phyloP scores from a whole-genome alignment of 2,329 filamentous ascomycete genomes.

The Apiospora pterosperma region DNA sequence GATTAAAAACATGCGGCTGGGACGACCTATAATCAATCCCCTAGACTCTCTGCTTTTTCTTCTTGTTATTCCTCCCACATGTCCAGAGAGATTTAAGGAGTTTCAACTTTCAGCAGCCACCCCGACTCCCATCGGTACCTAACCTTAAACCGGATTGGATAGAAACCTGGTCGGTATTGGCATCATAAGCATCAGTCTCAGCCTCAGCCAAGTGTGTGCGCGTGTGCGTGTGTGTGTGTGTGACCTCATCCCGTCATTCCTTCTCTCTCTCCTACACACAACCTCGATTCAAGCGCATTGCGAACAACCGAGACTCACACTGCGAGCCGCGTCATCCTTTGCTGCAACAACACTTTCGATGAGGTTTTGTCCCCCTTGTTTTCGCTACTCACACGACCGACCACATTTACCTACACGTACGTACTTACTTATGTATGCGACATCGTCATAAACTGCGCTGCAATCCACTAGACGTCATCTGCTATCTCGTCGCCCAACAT shows the following conservation, averaged over 20 bases:
- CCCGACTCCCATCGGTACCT: not conserved
- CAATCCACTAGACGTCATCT: slow-evolving; percentile 7
- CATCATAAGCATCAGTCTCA: not conserved
- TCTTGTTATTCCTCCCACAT: not conserved
- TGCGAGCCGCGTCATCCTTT: not conserved
- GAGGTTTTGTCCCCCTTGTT: too few species aligned
- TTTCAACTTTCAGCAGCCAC: not conserved
- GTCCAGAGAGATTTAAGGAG: not conserved
- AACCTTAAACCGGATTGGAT: not conserved
- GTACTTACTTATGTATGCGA: not conserved
- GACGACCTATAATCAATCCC: not conserved
- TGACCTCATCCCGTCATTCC: slow-evolving; percentile 10
- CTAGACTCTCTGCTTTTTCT: not conserved
- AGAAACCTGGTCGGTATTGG: not conserved
- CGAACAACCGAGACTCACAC: not conserved
- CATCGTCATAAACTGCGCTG: not conserved
- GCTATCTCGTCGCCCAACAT: slow-evolving; percentile 43
- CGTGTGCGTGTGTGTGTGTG: too few species aligned
- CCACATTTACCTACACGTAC: not conserved
- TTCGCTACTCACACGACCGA: not conserved
- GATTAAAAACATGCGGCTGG: not conserved
- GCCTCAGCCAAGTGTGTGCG: not conserved
- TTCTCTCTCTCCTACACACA: not conserved
- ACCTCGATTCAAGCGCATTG: not conserved
- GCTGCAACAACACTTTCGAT: not conserved